These are phyloP conservation scores for Globisporangium cylindrosporum DNA, from an alignment of 352 stramenopile species.

Conservation along the genomic window DNA sequence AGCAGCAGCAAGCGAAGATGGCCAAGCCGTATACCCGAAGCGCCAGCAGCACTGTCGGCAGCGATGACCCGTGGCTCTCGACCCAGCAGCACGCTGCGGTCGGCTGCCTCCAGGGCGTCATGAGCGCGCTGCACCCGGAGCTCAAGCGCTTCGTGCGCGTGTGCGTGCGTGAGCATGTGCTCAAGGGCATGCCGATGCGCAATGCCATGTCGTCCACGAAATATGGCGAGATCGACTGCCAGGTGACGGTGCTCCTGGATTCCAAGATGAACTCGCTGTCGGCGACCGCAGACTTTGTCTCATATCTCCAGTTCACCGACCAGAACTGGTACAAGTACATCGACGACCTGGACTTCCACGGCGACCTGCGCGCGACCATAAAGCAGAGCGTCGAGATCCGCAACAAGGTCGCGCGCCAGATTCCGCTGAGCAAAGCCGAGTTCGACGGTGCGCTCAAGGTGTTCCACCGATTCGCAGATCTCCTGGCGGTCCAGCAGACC, in stretches of 20 bases:
- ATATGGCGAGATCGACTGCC: conserved; percentile 9
- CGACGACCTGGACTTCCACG: conserved; percentile 10
- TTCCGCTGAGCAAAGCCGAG: conserved; percentile 1
- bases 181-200: conserved; percentile 13
- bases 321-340: conserved; percentile 17
- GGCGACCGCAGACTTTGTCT: conserved; percentile 5
- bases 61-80: conserved; percentile 2
- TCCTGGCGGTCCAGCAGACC: conserved; percentile 10
- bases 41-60: not conserved
- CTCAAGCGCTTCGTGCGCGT: conserved; percentile 15
- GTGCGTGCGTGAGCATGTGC: conserved; percentile 12
- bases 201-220: conserved; percentile 7
- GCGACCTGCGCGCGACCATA: conserved; percentile 10
- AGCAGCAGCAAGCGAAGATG: conserved; percentile 3
- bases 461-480: conserved; percentile 7
- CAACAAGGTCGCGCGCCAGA: conserved; percentile 9
- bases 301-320: conserved; percentile 7
- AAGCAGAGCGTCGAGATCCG: conserved; percentile 11
- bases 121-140: conserved; percentile 13
- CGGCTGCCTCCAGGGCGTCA: conserved; percentile 10
- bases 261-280: conserved; percentile 7
- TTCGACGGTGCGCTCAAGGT: conserved; percentile 8
- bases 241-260: conserved; percentile 10
- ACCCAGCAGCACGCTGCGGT: conserved; percentile 7
- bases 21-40: not conserved